Percentiles rank a stretch among this genome's conserved stretches.
phyloP scores from a whole-genome alignment of 306 rosid genomes.

The Pterocarpus macrocarpus region DNA sequence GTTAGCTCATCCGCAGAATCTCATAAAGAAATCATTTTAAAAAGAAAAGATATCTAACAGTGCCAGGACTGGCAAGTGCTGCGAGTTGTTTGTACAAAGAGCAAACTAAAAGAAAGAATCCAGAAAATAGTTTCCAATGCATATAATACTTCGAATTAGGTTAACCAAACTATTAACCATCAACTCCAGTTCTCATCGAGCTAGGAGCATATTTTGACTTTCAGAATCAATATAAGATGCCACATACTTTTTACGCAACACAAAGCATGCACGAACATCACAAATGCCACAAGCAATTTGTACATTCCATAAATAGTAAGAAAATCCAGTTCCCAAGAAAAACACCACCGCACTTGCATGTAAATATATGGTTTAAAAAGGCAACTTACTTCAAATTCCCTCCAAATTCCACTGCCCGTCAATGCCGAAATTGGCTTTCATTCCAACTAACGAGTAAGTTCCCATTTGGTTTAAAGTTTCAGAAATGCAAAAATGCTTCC shows the following conservation, averaged over 20 bases:
- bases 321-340: slow-evolving; percentile 25
- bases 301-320: slow-evolving; percentile 5
- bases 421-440: slow-evolving; percentile 22
- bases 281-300: slow-evolving; percentile 32
- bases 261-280: slow-evolving; percentile 4
- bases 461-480: not conserved
- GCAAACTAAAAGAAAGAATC: not conserved
- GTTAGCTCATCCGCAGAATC: slow-evolving; percentile 44
- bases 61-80: not conserved
- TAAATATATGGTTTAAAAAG: not conserved
- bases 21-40: slow-evolving; percentile 2
- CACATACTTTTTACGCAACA: slow-evolving; percentile 17
- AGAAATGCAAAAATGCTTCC: slow-evolving; percentile 1
- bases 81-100: slow-evolving; percentile 1
- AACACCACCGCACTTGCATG: not conserved
- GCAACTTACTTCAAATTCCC: slow-evolving; percentile 19
- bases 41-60: not conserved
- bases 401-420: slow-evolving; percentile 23
- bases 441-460: slow-evolving; percentile 26
- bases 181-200: not conserved
- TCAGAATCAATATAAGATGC: not conserved
- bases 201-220: slow-evolving; percentile 37
- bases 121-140: not conserved
- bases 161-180: not conserved
- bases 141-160: not conserved